Evolutionary conservation across 176 grass and related monocot genomes (phyloP).

Genomic region (Aegilops speltoides): DNA sequence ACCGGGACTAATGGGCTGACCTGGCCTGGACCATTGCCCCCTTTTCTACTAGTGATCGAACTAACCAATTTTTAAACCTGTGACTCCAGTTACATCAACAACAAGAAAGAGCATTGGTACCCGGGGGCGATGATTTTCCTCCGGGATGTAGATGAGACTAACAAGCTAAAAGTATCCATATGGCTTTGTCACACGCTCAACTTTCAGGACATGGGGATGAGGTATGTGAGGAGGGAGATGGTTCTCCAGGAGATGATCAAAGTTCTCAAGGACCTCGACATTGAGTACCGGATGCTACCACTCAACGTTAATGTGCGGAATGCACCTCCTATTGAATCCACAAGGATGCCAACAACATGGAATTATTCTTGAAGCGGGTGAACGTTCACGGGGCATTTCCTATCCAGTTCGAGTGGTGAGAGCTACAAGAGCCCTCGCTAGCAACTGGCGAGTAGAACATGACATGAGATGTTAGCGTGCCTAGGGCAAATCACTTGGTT

Average conservation of each 20-base stretch:
- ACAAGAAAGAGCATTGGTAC: not conserved
- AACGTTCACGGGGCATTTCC: too few relatives aligned
- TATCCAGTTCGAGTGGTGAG: not conserved
- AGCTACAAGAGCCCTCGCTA: not conserved
- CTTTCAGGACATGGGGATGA: conserved; percentile 1
- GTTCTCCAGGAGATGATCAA: conserved; percentile 6
- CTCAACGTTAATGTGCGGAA: not conserved
- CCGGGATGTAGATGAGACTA: not conserved
- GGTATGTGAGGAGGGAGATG: not conserved
- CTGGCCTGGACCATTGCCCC: too few relatives aligned
- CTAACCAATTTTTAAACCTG: not conserved
- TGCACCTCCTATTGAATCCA: not conserved
- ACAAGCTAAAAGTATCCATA: not conserved
- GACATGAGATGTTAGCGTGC: not conserved
- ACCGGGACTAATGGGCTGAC: too few relatives aligned
- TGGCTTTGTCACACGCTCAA: not conserved
- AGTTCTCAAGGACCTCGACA: not conserved
- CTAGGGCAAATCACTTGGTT: not conserved
- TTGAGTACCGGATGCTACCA: not conserved
- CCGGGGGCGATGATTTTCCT: not conserved
- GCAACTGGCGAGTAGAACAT: not conserved
- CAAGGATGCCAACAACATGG: not conserved
- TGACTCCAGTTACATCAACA: not conserved
- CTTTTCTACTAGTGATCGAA: too few relatives aligned
- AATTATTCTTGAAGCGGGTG: not conserved